These are phyloP conservation scores for Pseudocercospora ulei DNA, from an alignment of 2,329 filamentous ascomycete genomes.

Conservation along the genomic window DNA sequence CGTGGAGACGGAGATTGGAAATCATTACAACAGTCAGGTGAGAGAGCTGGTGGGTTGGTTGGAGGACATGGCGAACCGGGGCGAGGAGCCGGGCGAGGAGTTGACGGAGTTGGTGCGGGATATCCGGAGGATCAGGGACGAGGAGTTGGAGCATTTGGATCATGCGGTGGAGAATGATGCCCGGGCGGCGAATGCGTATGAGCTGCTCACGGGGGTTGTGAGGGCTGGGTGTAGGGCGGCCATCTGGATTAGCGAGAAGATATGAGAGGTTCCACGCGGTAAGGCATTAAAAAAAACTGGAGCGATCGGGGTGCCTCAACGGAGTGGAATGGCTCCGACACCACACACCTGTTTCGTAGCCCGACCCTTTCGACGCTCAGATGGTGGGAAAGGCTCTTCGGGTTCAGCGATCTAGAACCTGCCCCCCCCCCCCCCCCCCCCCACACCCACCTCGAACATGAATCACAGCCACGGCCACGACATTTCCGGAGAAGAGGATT, in stretches of 20 bases:
- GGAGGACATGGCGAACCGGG: conserved; percentile 60
- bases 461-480: no score
- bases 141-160: conserved; percentile 93
- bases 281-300: no score
- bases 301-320: no score
- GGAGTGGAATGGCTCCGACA: no score
- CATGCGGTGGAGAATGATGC: conserved; percentile 90
- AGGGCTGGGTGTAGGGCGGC: conserved; percentile 81
- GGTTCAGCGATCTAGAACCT: no score
- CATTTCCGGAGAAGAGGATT: no score
- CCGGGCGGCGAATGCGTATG: conserved; percentile 80
- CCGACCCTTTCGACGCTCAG: no score
- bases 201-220: conserved; percentile 77
- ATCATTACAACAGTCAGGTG: conserved; percentile 91
- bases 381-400: no score
- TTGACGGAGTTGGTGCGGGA: conserved; percentile 61
- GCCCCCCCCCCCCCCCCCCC: no score
- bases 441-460: no score
- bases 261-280: conserved; percentile 37
- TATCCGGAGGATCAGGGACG: conserved; percentile 76
- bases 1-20: conserved; percentile 94
- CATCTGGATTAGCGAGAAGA: conserved; percentile 78
- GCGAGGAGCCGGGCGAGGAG: conserved; percentile 72
- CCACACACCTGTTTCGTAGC: no score
- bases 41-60: conserved; percentile 72